Base-by-base conservation (phyloP, 163 green algal species). In the Trebouxia gelatinosa region DNA sequence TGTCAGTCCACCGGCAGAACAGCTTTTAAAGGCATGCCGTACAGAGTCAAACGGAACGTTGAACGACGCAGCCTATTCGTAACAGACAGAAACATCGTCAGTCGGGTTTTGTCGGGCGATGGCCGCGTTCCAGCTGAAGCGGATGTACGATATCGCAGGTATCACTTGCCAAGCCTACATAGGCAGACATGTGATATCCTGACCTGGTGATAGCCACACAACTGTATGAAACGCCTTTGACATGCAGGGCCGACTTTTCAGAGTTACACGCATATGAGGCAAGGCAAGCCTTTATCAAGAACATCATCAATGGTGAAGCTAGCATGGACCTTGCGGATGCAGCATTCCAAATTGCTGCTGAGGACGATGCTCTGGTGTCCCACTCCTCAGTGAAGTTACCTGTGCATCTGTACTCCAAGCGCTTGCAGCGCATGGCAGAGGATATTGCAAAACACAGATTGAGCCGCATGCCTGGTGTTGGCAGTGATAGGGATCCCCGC, bases 341-440 rank as follows among this genome's bases (percentile, higher is more conserved):
- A 35, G 84, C 84, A 3, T 68, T 90, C 6, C 75, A 86, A 34
- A 74, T 90, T 17, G 80, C 84, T 32, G 78, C 82, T 37, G 86
- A 90, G 40, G 86, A 90, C 37, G 86, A 90, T 75, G 84, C 86
- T 1, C 34, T 90, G 4, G 83, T 89, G 1, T 88, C 81, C 0
- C 86, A 90, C 62, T 87, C 84, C 1, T 75, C 75, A 0, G 84
- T 90, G 1, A 59, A 81, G 77, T 81, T 90, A 17, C 86, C 86
- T 1, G 82, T 87, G 16, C 35, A 67, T 0, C 46, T 79, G 3
- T 90, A 80, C 64, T 50, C 70, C n/a, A 68, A 79, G 66, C 81
- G 85, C 19, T 79, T 82, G 6, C 34, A 70, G 31, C 39, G 57
- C 28, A 51, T 82, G 38, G 68, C 70, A 35, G 43, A 50, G 6